Base-by-base conservation (phyloP, 2,329 filamentous ascomycete genomes). In the Pseudogymnoascus sp. region DNA sequence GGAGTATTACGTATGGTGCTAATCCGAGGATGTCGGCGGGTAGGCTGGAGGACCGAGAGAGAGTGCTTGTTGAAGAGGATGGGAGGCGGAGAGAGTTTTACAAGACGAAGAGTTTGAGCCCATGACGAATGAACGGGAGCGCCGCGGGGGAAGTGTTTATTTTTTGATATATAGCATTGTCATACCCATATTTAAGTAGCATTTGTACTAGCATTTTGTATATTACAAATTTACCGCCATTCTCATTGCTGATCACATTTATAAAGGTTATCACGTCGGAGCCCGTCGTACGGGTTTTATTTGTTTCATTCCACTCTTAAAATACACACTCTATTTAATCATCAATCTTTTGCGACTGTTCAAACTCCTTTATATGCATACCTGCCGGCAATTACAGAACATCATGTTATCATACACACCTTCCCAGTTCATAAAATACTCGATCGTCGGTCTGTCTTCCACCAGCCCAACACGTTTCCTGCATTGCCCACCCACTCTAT, bases 401-500 rank as follows among this genome's bases (percentile, higher is more conserved):
- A 55, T 55, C 49, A 55, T 55, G 41, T 8, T 55, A 55, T 55
- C 49, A 55, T 55, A 55, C 49, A 55, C 11, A 22, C 5, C 9
- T 12, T 66, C 41, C 49, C 63, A 66, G 33, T 62, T 66, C 60
- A 69, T 60, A 62, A 69, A 64, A 70, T 66, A 11, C 65, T 70
- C 38, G 49, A 55, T 55, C 60, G 23, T 62, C 70, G 67, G 22
- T 72, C 70, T 19, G 65, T 66, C 60, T 67, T 70, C 52, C 66
- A 68, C 67, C 67, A 73, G 3, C 72, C 72, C 12, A 69, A 67
- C 30, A 69, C 52, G 45, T 63, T 67, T 28, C 68, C 68, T 19
- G 71, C 30, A 25, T 71, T 65, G 12, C 78, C 78, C 63, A 88
- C 81, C 11, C 75, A 76, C 0, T 80, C 80, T 25, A 83, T 77